phyloP scores from a whole-genome alignment of 495 filamentous ascomycete genomes.

The Apodospora peruviana region DNA sequence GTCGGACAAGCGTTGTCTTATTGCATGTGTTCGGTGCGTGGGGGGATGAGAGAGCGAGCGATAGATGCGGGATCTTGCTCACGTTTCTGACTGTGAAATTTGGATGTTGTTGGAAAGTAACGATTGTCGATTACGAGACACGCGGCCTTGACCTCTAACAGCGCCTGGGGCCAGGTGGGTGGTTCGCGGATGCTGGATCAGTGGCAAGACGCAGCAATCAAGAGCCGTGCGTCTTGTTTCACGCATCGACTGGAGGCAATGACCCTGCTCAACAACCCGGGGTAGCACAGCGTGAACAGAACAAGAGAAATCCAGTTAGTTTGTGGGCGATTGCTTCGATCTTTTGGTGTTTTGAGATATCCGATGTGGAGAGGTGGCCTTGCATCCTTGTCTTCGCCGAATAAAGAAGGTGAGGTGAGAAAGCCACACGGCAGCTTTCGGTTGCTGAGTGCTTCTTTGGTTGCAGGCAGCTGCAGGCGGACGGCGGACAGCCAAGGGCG shows the following conservation, averaged over 20 bases:
- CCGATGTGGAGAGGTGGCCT: constrained; percentile 9
- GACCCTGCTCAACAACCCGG: too few species aligned
- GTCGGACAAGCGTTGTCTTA: neutral
- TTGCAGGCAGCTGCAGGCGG: too few species aligned
- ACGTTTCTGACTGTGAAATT: neutral
- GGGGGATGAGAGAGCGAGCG: too few species aligned
- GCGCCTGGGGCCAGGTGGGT: neutral
- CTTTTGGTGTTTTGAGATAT: neutral
- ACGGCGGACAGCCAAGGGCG: too few species aligned
- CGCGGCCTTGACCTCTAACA: neutral
- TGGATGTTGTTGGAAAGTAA: too few species aligned
- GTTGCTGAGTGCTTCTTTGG: too few species aligned
- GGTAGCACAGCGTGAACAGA: too few species aligned
- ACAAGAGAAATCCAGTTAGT: too few species aligned
- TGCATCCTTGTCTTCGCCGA: neutral
- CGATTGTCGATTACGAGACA: neutral
- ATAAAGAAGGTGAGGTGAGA: too few species aligned
- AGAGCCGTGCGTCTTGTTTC: neutral
- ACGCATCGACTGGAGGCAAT: neutral
- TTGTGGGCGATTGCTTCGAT: too few species aligned
- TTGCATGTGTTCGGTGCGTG: neutral
- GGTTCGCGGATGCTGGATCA: neutral
- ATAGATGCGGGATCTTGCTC: too few species aligned
- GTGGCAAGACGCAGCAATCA: neutral
- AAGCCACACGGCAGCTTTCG: too few species aligned